Evolutionary conservation across 805 yeast species (phyloP).

Genomic region (Yarrowia hollandica): DNA sequence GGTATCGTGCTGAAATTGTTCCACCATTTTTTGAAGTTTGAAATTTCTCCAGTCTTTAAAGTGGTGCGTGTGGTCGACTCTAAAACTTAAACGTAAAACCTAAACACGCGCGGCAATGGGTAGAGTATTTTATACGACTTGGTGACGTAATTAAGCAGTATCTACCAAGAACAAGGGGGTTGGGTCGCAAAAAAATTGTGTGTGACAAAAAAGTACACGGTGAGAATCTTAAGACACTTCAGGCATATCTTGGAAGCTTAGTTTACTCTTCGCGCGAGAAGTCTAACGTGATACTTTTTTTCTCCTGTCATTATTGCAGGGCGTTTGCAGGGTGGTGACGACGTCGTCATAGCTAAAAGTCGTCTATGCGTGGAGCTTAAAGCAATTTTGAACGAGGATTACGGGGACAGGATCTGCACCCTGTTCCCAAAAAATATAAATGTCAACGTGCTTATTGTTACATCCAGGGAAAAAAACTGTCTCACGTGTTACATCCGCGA

Average conservation of each 20-base stretch:
- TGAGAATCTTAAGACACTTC: background rate
- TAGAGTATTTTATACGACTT: background rate
- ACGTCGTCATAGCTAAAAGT: background rate
- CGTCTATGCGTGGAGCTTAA: background rate
- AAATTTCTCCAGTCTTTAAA: background rate
- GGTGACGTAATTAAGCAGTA: background rate
- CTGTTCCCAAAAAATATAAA: background rate
- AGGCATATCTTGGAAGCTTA: background rate
- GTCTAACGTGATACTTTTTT: background rate
- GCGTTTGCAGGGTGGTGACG: background rate
- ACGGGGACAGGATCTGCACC: background rate
- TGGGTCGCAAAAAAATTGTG: background rate
- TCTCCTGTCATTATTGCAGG: background rate
- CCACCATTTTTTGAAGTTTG: background rate
- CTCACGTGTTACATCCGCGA: background rate
- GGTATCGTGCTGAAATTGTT: slow-evolving; percentile 18
- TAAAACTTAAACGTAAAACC: background rate
- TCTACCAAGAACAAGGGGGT: background rate
- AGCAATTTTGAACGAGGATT: background rate
- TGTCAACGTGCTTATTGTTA: background rate
- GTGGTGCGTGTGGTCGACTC: slow-evolving; percentile 7
- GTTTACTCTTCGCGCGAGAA: background rate
- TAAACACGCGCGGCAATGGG: background rate
- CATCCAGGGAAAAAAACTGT: background rate
- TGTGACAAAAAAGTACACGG: background rate